These are phyloP conservation scores for Globisporangium parvum DNA, from an alignment of 352 stramenopile genomes.

Conservation along the genomic window DNA sequence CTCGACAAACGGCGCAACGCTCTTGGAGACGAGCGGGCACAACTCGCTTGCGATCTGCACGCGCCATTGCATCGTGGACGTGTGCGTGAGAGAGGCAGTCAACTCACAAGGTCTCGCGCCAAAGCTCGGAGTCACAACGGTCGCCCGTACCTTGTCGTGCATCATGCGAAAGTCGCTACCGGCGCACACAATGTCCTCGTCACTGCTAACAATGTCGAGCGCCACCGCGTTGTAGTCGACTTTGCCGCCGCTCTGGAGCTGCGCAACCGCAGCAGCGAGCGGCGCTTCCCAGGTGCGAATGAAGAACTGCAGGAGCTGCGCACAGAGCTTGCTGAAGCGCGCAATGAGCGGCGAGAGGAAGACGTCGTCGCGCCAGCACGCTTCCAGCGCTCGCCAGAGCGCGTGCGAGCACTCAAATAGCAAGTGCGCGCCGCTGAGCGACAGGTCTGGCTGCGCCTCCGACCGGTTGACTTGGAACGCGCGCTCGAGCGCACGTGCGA, in stretches of 20 bases:
- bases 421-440: conserved; percentile 14
- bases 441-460: conserved; percentile 10
- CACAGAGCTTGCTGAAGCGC: conserved; percentile 62
- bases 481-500: conserved; percentile 42
- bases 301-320: conserved; percentile 65
- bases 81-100: no score
- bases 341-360: conserved; percentile 53
- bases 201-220: conserved; percentile 36
- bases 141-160: conserved; percentile 31
- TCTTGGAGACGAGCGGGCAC: conserved; percentile 22
- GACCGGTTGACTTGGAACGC: conserved; percentile 36
- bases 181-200: conserved; percentile 66
- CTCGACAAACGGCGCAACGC: conserved; percentile 40
- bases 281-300: conserved; percentile 47
- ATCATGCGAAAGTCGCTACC: conserved; percentile 74
- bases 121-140: no score
- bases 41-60: conserved; percentile 48
- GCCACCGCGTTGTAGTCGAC: conserved; percentile 33
- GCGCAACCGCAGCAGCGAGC: conserved; percentile 31
- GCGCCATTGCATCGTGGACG: no score
- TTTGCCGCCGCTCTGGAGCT: conserved; percentile 41
- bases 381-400: conserved; percentile 39
- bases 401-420: conserved; percentile 46
- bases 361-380: conserved; percentile 55
- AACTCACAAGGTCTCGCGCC: no score